phyloP scores from a whole-genome alignment of 2,329 filamentous ascomycete genomes.

The Neofusicoccum ribis region DNA sequence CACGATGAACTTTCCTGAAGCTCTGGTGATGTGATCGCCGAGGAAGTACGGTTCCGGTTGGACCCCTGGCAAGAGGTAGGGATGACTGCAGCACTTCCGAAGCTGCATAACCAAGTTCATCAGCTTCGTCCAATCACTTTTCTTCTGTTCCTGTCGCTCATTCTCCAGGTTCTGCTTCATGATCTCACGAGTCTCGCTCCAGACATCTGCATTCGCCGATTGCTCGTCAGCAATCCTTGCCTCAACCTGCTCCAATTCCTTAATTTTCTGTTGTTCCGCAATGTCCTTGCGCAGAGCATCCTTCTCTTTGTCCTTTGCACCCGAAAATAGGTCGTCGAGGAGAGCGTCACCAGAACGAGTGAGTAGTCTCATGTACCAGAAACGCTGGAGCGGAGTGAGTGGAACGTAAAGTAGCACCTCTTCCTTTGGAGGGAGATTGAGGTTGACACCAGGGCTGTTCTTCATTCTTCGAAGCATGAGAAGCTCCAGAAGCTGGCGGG shows the following conservation, averaged over 20 bases:
- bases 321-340: conserved; percentile 55
- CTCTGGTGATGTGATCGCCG: conserved; percentile 50
- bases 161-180: conserved; percentile 77
- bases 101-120: conserved; percentile 60
- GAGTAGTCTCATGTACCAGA: conserved; percentile 59
- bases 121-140: conserved; percentile 49
- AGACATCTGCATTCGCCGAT: conserved; percentile 33
- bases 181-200: conserved; percentile 84
- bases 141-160: conserved; percentile 31
- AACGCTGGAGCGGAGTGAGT: conserved; percentile 58
- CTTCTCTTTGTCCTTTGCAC: conserved; percentile 47
- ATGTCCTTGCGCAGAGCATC: conserved; percentile 39
- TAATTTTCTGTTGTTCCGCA: conserved; percentile 37
- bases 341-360: conserved; percentile 55
- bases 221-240: neutral
- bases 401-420: conserved; percentile 60
- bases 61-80: conserved; percentile 52
- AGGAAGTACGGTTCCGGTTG: conserved; percentile 48
- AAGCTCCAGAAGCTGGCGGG: conserved; percentile 54
- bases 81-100: conserved; percentile 57
- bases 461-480: conserved; percentile 63
- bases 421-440: conserved; percentile 58
- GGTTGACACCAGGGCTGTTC: conserved; percentile 53
- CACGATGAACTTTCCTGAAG: conserved; percentile 59
- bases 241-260: conserved; percentile 33